Conservation (phyloP, 2,329 filamentous ascomycete genomes). For the Diplodia sapinea region DNA sequence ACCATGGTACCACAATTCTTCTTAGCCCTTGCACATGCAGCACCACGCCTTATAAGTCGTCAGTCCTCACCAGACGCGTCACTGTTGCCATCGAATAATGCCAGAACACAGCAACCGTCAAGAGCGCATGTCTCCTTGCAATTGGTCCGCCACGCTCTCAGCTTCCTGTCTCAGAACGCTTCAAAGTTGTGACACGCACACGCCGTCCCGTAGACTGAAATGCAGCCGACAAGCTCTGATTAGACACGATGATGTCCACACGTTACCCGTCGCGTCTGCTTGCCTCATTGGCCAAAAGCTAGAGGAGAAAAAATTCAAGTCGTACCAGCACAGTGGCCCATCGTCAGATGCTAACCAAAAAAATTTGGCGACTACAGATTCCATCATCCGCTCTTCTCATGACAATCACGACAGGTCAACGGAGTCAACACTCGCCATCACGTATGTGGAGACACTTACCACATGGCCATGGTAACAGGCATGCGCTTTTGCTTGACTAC, state of each 20-base stretch:
- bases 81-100: not conserved
- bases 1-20: constrained; percentile 7
- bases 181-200: not conserved
- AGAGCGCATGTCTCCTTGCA: not conserved
- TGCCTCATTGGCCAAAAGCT: not conserved
- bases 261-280: not conserved
- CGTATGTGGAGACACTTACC: not conserved
- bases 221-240: not conserved
- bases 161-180: not conserved
- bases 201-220: not conserved
- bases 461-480: not conserved
- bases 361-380: not conserved
- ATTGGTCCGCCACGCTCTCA: not conserved
- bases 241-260: not conserved
- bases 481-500: not conserved
- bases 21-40: not conserved
- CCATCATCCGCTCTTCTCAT: not conserved
- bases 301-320: not conserved
- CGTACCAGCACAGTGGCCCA: not conserved
- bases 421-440: not conserved
- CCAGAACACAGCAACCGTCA: not conserved
- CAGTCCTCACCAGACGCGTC: constrained; percentile 16
- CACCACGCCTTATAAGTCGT: not conserved
- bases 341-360: not conserved
- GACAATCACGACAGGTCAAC: not conserved